Base-by-base conservation (phyloP, 2,329 filamentous ascomycete species). In the Penicillium sp. region DNA sequence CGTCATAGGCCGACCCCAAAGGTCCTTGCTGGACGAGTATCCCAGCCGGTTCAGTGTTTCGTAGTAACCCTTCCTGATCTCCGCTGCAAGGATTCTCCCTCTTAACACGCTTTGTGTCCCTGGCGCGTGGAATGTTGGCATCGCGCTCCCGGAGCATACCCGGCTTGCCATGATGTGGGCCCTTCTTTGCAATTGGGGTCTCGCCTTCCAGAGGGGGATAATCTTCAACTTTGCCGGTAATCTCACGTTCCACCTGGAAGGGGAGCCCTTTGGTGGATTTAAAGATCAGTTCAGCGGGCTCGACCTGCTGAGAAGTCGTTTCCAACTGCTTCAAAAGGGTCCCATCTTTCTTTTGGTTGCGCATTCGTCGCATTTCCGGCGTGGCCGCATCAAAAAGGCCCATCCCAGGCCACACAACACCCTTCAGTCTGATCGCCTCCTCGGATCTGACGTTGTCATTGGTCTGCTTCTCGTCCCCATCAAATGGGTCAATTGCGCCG, bases 321-420 rank as follows among this genome's bases (percentile, higher is more conserved):
- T 83, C 76, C 81, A 84, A 82, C 64, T 74, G 76, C 65, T 74
- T 80, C 51, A 84, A 57, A 26, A 80, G 75, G 35, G 74, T 78
- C 13, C 74, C 75, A 50, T 83, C 81, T 64, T 84, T 84, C 67
- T 82, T 83, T 68, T 84, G 82, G 60, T 84, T 84, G 44, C 82
- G 79, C 62, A 78, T 81, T 47, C 79, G 77, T 64, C 77, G 79
- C 78, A 82, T 82, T 56, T 81, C 77, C 59, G 78, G 73, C 0
- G 81, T 82, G 15, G 82, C 82, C 33, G 82, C 81, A 68, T 84
- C 82, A 65, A 84, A 84, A 33, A 84, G 73, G 63, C 80, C 79
- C 82, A 84, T 84, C 22, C 82, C 82, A 28, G 82, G 82, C 79
- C 80, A 84, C 38, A 79, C 67, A 19, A 82, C 73, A 1, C 82